Conservation (phyloP, 2,329 filamentous ascomycete genomes). For the Fusarium dimerum region DNA sequence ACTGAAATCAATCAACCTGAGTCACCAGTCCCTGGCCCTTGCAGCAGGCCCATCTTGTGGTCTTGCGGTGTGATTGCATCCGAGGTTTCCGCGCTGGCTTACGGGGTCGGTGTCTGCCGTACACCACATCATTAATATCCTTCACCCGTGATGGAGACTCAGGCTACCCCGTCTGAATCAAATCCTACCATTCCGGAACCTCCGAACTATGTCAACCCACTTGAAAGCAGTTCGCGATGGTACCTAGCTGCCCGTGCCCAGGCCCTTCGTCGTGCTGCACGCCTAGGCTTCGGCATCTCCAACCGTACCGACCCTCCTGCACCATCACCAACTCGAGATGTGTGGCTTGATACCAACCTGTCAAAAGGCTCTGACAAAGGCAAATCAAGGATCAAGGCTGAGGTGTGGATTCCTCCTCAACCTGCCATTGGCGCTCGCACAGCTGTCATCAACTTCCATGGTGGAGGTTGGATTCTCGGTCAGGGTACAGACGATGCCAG, state of each 20-base stretch:
- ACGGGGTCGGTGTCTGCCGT: conserved; percentile 1
- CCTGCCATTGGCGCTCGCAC: conserved; percentile 42
- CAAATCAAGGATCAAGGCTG: conserved; percentile 44
- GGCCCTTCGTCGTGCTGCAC: conserved; percentile 46
- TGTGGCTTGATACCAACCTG: conserved; percentile 46
- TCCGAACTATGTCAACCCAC: conserved; percentile 45
- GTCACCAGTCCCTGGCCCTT: conserved; percentile 7
- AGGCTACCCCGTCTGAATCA: conserved; percentile 29
- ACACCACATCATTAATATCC: conserved; percentile 11
- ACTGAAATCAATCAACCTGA: neutral
- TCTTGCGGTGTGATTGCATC: neutral
- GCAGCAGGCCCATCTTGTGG: conserved; percentile 10
- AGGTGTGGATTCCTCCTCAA: conserved; percentile 46
- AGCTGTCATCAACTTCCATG: conserved; percentile 66
- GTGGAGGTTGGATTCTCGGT: conserved; percentile 67
- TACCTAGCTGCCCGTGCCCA: conserved; percentile 43
- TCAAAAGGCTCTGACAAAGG: conserved; percentile 32
- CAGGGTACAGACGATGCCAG: conserved; percentile 63
- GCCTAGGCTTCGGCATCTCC: conserved; percentile 43
- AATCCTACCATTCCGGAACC: conserved; percentile 34
- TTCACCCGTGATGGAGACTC: conserved; percentile 28
- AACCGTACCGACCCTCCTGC: conserved; percentile 44
- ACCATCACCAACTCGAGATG: conserved; percentile 38
- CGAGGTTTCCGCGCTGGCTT: neutral
- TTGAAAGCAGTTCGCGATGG: conserved; percentile 47